These are phyloP conservation scores for Podaxis rugospora DNA, from an alignment of 768 basidiomycete species.

Conservation along the genomic window DNA sequence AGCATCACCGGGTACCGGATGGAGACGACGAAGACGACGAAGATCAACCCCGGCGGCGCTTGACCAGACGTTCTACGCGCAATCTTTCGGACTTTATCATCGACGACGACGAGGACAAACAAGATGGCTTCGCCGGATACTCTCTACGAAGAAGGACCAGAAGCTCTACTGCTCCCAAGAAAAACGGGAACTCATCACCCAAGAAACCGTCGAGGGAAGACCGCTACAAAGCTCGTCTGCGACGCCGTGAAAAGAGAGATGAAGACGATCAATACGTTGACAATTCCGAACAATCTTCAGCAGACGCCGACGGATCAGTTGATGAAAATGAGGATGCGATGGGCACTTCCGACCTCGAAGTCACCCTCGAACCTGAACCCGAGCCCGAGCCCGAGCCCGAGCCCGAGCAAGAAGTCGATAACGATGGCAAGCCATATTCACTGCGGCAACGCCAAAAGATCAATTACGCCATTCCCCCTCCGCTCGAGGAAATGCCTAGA, in stretches of 20 bases:
- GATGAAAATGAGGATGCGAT: too few species aligned
- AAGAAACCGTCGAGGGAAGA: too few species aligned
- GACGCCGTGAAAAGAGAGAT: slow-evolving; percentile 36
- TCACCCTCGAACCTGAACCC: too few species aligned
- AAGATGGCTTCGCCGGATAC: slow-evolving; percentile 4
- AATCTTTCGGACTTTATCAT: slow-evolving; percentile 7
- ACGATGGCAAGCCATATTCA: slow-evolving; percentile 57
- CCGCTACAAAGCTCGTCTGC: slow-evolving; percentile 23
- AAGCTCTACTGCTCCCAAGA: slow-evolving; percentile 4
- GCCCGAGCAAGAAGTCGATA: slow-evolving; percentile 41
- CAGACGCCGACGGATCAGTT: slow-evolving; percentile 4
- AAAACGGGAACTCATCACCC: too few species aligned
- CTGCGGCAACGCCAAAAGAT: slow-evolving; percentile 64
- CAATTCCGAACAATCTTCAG: slow-evolving; percentile 28
- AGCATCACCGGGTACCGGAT: slow-evolving; percentile 17
- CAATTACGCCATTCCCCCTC: slow-evolving; percentile 81
- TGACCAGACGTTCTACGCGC: neutral
- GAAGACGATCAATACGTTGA: too few species aligned
- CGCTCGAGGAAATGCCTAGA: slow-evolving; percentile 64
- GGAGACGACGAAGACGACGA: slow-evolving; percentile 20
- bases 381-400: slow-evolving; percentile 43
- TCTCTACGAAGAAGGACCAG: neutral
- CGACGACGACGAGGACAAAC: slow-evolving; percentile 26
- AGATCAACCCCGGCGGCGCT: neutral
- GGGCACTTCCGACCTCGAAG: too few species aligned